Evolutionary conservation across 805 yeast species (phyloP), one percentile per base, ranked within the genome.

Genomic region (Ogataea polymorpha): DNA sequence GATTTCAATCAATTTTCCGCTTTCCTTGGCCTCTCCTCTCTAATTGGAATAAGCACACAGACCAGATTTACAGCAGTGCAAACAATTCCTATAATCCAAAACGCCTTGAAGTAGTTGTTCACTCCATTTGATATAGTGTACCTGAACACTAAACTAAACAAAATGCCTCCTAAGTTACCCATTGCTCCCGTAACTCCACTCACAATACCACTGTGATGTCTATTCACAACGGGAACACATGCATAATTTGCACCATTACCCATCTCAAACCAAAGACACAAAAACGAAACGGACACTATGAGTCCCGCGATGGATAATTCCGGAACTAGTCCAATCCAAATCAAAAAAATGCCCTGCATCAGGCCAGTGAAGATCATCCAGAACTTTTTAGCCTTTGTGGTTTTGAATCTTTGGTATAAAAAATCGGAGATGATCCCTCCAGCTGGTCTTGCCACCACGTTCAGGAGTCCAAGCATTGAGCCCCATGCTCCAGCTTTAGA

Each of bases 191-290:
- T 55, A 3, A 55, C 48, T 20, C 70, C 70, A 15, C 66, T 53
- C n/a, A 65, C 65, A 33, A 62, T 56, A 37, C 70, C 70, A 12
- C 63, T 55, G 38, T 59, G 66, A 30, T 54, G 55, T 17, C 61
- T 62, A 39, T 62, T 61, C 23, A 62, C 53, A 34, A 62, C 62
- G 2, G 67, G 67, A 10, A 65, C 70, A 9, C 60, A 46, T 0
- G 66, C 52, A 46, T 59, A 65, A 37, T 61, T 60, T 10, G 70
- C 70, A 41, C 70, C 70, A 36, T 65, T 64, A 15, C 61, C 68
- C 59, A 63, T 63, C 38, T 65, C 70, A 65, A 65, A 62, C 30
- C 60, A 64, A 10, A 59, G 37, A 15, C 55, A 49, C 63, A 63
- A 52, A 16, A 63, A 51, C 28, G 56, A 54, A 39, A 64, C 44